These are phyloP conservation scores for Apiospora kogelbergensis DNA, from an alignment of 2,329 filamentous ascomycete genomes.

Conservation along the genomic window DNA sequence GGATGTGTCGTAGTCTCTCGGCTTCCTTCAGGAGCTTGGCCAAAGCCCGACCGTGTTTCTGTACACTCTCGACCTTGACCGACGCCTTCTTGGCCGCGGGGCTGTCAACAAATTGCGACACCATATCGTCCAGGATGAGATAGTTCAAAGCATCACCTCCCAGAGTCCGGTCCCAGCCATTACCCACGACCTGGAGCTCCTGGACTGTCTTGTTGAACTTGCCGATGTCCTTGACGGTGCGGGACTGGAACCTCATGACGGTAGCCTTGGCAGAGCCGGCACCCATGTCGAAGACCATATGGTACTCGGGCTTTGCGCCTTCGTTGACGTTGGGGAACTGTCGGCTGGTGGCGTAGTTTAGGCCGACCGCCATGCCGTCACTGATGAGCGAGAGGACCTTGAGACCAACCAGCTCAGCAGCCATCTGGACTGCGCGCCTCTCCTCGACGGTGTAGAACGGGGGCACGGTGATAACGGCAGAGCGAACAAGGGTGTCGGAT, in stretches of 20 bases:
- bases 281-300: conserved; percentile 97
- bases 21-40: conserved; percentile 93
- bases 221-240: conserved; percentile 85
- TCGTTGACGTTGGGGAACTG: conserved; percentile 84
- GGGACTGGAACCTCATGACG: conserved; percentile 84
- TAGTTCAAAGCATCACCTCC: conserved; percentile 89
- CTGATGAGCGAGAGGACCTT: conserved; percentile 83
- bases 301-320: conserved; percentile 83
- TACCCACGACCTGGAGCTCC: conserved; percentile 85
- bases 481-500: conserved; percentile 69
- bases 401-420: conserved; percentile 84
- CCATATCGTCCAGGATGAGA: conserved; percentile 86
- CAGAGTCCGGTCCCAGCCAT: conserved; percentile 85
- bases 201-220: conserved; percentile 96
- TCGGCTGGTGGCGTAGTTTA: conserved; percentile 92
- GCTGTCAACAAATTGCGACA: conserved; percentile 73
- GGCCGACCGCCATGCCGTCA: conserved; percentile 86
- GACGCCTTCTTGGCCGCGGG: conserved; percentile 65
- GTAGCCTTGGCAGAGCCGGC: conserved; percentile 92
- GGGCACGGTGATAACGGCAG: conserved; percentile 86
- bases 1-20: conserved; percentile 79
- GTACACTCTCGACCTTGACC: conserved; percentile 63
- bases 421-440: conserved; percentile 79
- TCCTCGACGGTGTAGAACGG: conserved; percentile 89
- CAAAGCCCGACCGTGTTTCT: conserved; percentile 77